Evolutionary conservation across 2,329 filamentous ascomycete species (phyloP).

Genomic region (Verticillium tricorpus): DNA sequence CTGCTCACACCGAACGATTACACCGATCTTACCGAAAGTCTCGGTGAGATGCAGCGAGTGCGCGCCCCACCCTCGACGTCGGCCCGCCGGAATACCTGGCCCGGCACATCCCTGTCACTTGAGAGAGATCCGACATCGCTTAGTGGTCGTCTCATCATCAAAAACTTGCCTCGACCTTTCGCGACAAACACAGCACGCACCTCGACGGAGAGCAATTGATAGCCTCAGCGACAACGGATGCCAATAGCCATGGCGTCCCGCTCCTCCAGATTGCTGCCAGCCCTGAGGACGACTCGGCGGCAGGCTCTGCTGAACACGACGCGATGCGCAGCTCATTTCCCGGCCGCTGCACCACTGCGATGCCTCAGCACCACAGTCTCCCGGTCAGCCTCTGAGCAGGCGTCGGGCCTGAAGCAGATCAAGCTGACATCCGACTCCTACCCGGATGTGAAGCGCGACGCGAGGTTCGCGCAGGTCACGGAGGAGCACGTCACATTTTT

Average conservation of each 20-base stretch:
- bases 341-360: not conserved
- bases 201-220: not conserved
- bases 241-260: constrained; percentile 13
- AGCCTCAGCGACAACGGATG: not conserved
- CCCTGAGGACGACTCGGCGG: constrained; percentile 12
- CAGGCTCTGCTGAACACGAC: constrained; percentile 9
- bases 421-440: constrained; percentile 85
- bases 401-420: constrained; percentile 15
- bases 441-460: constrained; percentile 75
- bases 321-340: not conserved
- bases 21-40: not conserved
- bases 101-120: not conserved
- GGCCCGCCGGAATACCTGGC: not conserved
- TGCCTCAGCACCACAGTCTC: constrained; percentile 9
- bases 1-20: not conserved
- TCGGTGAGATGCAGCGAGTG: not conserved
- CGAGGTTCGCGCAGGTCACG: constrained; percentile 69
- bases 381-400: constrained; percentile 2
- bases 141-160: not conserved
- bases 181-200: not conserved
- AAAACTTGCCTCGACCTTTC: not conserved
- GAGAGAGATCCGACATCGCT: constrained; percentile 1
- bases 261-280: constrained; percentile 11
- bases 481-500: constrained; percentile 79
- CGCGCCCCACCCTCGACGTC: not conserved